These are phyloP conservation scores for Penicillium sp. DNA, from an alignment of 2,329 filamentous ascomycete species.

Conservation along the genomic window DNA sequence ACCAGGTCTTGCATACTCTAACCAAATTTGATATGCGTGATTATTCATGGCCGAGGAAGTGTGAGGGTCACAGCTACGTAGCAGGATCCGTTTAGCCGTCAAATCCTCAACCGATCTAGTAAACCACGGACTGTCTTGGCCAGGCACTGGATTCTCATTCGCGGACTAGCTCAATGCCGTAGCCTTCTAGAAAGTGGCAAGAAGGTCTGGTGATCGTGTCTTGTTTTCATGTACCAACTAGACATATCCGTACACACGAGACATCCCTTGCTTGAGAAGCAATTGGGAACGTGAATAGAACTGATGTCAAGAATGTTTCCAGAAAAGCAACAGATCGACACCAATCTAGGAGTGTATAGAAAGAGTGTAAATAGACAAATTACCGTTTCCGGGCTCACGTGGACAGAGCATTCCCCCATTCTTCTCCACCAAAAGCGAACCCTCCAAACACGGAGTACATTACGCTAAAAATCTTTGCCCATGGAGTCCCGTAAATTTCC, in stretches of 20 bases:
- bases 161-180: constrained; percentile 12
- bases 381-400: constrained; percentile 19
- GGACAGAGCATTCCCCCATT: constrained; percentile 20
- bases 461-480: constrained; percentile 14
- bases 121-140: constrained; percentile 8
- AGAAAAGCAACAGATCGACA: not conserved
- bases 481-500: constrained; percentile 26
- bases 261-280: not conserved
- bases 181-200: constrained; percentile 28
- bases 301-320: not conserved
- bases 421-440: constrained; percentile 25
- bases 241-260: not conserved
- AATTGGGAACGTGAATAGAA: not conserved
- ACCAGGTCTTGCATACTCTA: not conserved
- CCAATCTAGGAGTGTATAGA: not conserved
- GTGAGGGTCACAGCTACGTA: constrained; percentile 5
- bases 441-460: constrained; percentile 25
- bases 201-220: constrained; percentile 15
- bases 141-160: constrained; percentile 21
- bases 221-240: constrained; percentile 1
- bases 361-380: too few species aligned
- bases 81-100: constrained; percentile 1
- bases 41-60: not conserved
- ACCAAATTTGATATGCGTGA: not conserved
- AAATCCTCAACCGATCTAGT: constrained; percentile 3